Evolutionary conservation across 2,329 filamentous ascomycete genomes (phyloP), one percentile per base, ranked within the genome.

Genomic region (Allantophomopsis lycopodina): DNA sequence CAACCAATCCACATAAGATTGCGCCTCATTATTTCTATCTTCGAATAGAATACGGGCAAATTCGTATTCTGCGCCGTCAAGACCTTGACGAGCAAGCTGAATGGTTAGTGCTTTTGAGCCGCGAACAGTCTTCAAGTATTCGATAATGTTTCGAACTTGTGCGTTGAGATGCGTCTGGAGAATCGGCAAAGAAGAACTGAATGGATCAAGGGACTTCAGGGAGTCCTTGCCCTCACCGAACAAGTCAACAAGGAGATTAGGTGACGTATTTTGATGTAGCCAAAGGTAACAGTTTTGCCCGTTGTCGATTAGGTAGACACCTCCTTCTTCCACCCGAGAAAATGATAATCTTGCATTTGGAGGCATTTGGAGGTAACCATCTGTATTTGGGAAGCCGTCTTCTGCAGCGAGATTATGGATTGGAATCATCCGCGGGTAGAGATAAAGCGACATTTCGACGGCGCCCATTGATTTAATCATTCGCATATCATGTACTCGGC

Each of bases 1-100:
- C 53, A 98, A 68, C 91, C 91, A 98, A 63, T 98, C 91, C 28
- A 96, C 91, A 60, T 96, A 98, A 56, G 84, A 94, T 63, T 94
- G 88, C 30, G 91, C 91, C 64, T 98, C 91, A 50, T 94, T 94
- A 59, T 96, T 96, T 48, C 91, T 75, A 56, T 98, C 91, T 62
- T 98, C 91, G 23, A 94, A 78, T 48, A 98, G 61, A 61, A 93
- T 68, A 39, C 88, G 70, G 7, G 91, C 91, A 65, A 96, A 98
- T 60, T 98, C 91, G 53, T 87, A 96, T 60, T 98, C 91, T 3
- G 88, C 85, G 1, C 91, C 91, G 54, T 98, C 91, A 4, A 96
- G 69, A 1, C 88, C 88, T 60, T 96, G 91, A 42, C 91, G 67
- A 7, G 91, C 91, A 36, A 98, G 69, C 61, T 96, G 91, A 36